Conservation (phyloP, 257 asterid genomes). For the Primulina tabacum region DNA sequence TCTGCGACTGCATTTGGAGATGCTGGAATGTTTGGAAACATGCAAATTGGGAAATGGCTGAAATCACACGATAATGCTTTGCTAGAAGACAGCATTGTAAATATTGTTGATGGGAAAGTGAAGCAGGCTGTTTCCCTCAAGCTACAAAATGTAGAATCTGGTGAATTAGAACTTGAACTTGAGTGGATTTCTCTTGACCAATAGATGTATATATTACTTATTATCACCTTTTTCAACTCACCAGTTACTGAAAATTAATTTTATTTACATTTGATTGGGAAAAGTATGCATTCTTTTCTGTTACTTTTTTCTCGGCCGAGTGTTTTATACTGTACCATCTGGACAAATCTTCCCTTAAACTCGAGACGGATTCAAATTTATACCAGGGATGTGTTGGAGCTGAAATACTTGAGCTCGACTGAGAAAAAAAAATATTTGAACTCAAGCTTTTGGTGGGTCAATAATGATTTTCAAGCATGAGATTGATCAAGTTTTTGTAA, state of each 20-base stretch:
- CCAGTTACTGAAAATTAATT: no score
- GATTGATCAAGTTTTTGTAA: not conserved
- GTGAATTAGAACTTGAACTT: conserved; percentile 73
- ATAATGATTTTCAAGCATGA: not conserved
- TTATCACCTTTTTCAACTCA: not conserved
- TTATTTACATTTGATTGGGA: not conserved
- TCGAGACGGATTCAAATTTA: not conserved
- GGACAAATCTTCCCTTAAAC: not conserved
- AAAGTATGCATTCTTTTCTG: not conserved
- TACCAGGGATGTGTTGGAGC: not conserved
- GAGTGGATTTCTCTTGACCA: conserved; percentile 97
- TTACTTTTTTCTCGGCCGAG: not conserved
- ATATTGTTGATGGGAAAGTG: conserved; percentile 86
- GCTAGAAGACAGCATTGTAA: conserved; percentile 77
- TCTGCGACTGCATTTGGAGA: conserved; percentile 91
- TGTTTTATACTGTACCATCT: not conserved
- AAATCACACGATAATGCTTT: conserved; percentile 79
- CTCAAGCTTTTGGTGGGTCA: no score
- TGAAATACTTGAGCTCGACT: not conserved
- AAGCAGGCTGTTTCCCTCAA: conserved; percentile 64
- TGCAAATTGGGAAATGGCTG: conserved; percentile 98
- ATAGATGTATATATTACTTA: conserved; percentile 21
- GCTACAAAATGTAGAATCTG: conserved; percentile 95
- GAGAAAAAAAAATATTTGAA: no score
- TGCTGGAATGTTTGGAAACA: conserved; percentile 65